phyloP scores from a whole-genome alignment of 441 rosid species.

The Euphorbia corollata region DNA sequence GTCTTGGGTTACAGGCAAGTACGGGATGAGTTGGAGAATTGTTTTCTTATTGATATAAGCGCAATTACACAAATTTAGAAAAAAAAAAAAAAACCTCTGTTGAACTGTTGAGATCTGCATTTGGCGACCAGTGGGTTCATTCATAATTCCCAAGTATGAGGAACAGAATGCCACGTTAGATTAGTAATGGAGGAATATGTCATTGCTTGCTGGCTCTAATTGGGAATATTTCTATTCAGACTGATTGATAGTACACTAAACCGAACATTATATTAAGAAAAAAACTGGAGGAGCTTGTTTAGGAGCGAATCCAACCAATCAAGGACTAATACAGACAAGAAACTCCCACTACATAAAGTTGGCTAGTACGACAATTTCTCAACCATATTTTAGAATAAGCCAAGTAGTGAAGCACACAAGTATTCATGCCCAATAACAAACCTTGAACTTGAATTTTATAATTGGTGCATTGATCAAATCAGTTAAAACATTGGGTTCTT shows the following conservation, averaged over 20 bases:
- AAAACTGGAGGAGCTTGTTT: not conserved
- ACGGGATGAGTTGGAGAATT: too few species aligned
- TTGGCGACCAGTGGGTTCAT: not conserved
- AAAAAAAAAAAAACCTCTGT: not conserved
- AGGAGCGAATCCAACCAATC: not conserved
- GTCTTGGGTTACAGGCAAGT: too few species aligned
- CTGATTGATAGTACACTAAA: not conserved
- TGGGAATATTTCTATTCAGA: not conserved
- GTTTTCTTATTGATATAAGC: too few species aligned
- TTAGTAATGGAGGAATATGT: not conserved
- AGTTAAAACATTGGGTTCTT: not conserved
- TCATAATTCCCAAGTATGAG: not conserved
- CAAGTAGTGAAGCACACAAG: not conserved
- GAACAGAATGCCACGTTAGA: not conserved
- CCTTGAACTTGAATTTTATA: too few species aligned
- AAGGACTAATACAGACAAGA: slow-evolving; percentile 5
- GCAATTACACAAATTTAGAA: too few species aligned
- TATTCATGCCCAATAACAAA: not conserved
- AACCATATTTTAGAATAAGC: not conserved
- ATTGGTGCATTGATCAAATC: too few species aligned
- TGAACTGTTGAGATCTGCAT: not conserved
- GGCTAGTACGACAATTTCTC: not conserved
- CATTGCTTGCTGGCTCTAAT: not conserved
- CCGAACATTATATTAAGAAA: too few species aligned
- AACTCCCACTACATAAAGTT: not conserved